phyloP scores from a whole-genome alignment of 2,329 filamentous ascomycete species.

The Penicillium sclerotigenum region DNA sequence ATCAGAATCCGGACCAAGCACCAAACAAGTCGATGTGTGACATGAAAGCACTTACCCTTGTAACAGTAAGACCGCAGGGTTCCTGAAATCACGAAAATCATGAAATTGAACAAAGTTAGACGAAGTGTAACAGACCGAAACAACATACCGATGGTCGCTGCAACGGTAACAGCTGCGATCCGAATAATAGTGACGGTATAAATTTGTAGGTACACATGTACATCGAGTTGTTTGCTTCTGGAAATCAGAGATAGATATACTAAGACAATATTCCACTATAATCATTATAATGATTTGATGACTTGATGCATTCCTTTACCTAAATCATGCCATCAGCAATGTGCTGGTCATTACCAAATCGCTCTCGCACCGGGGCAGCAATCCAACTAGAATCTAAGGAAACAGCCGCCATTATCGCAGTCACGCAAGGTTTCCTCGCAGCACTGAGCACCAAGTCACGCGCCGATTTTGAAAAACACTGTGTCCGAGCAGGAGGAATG shows the following conservation, averaged over 20 bases:
- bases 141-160: background rate
- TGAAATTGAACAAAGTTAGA: background rate
- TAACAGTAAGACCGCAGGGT: background rate
- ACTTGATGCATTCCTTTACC: background rate
- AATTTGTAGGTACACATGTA: background rate
- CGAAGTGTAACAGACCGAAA: background rate
- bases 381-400: conserved; percentile 12
- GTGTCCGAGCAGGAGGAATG: conserved; percentile 35
- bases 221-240: background rate
- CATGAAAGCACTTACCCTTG: background rate
- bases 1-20: background rate
- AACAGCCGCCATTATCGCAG: conserved; percentile 26
- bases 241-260: background rate
- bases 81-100: background rate
- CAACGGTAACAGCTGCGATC: conserved; percentile 2
- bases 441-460: conserved; percentile 32
- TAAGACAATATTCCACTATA: background rate
- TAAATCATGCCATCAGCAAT: conserved; percentile 5
- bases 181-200: background rate
- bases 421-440: conserved; percentile 30
- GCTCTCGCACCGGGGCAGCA: background rate
- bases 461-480: conserved; percentile 35
- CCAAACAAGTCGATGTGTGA: background rate
- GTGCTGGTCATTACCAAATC: conserved; percentile 14
- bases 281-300: background rate